phyloP scores from a whole-genome alignment of 768 basidiomycete species.

The Mycena filopes region DNA sequence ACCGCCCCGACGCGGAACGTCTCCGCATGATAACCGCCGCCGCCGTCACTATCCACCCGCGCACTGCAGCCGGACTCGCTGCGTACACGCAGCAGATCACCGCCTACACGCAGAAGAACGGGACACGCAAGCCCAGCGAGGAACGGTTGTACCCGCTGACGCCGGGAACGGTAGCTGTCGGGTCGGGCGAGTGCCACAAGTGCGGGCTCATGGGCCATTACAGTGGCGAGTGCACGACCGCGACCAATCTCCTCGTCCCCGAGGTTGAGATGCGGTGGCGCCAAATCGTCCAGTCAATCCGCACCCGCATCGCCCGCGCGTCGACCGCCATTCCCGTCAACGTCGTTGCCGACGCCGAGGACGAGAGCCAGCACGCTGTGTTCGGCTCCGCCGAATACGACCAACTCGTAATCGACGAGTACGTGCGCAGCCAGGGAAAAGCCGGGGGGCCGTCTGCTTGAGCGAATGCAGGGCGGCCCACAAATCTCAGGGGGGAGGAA shows the following conservation, averaged over 20 bases:
- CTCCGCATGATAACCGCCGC: not conserved
- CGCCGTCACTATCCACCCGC: conserved; percentile 18
- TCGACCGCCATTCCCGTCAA: not conserved
- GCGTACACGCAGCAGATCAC: conserved; percentile 29
- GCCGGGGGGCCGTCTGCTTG: conserved; percentile 19
- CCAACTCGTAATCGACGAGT: conserved; percentile 10
- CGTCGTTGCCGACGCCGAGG: conserved; percentile 8
- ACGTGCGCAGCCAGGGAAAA: conserved; percentile 23
- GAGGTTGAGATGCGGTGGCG: conserved; percentile 33
- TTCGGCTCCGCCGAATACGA: conserved; percentile 21
- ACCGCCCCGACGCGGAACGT: not conserved
- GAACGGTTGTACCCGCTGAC: no score
- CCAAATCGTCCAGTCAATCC: conserved; percentile 26
- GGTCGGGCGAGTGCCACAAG: no score
- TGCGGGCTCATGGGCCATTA: conserved; percentile 35
- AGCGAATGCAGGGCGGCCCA: conserved; percentile 17
- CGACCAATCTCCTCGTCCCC: conserved; percentile 20
- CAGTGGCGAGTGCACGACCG: conserved; percentile 1
- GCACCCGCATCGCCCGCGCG: not conserved
- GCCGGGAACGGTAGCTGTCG: no score
- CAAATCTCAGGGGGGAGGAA: not conserved
- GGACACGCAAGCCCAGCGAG: no score
- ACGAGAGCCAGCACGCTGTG: not conserved
- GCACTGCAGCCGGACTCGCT: conserved; percentile 32
- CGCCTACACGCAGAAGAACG: conserved; percentile 10